These are phyloP conservation scores for Monosporozyma aerobia DNA, from an alignment of 805 yeast genomes.

Conservation along the genomic window DNA sequence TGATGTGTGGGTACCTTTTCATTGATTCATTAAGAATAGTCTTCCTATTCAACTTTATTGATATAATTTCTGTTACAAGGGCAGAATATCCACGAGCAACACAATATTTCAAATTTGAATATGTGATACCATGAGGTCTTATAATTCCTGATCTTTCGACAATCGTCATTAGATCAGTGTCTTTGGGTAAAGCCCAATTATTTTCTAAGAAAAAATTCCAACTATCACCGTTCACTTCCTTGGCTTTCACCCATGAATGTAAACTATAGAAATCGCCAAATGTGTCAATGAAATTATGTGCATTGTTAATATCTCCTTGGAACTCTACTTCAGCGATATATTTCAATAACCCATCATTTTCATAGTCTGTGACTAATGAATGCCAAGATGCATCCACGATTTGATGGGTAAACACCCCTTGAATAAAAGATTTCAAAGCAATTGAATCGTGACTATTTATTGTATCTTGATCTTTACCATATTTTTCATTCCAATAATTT, in stretches of 20 bases:
- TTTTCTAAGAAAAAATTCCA: slow-evolving; percentile 20
- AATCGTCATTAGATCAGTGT: slow-evolving; percentile 35
- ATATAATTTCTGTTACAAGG: slow-evolving; percentile 36
- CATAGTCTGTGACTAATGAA: slow-evolving; percentile 36
- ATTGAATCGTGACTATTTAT: slow-evolving; percentile 15
- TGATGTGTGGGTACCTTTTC: slow-evolving; percentile 13
- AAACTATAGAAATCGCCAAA: slow-evolving; percentile 55
- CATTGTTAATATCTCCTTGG: slow-evolving; percentile 37
- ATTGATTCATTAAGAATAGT: slow-evolving; percentile 11
- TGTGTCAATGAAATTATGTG: slow-evolving; percentile 49
- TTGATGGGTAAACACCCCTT: slow-evolving; percentile 55
- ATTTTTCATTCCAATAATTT: slow-evolving; percentile 32
- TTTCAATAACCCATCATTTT: slow-evolving; percentile 39
- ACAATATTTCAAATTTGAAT: slow-evolving; percentile 37
- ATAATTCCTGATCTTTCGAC: slow-evolving; percentile 32
- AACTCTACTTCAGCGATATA: slow-evolving; percentile 47
- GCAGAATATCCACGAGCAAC: slow-evolving; percentile 48
- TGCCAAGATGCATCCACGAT: slow-evolving; percentile 63
- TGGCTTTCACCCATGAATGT: slow-evolving; percentile 26
- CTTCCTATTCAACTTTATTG: slow-evolving; percentile 8
- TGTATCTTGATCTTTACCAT: slow-evolving; percentile 7
- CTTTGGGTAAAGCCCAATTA: slow-evolving; percentile 37
- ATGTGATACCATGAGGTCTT: slow-evolving; percentile 20
- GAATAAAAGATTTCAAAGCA: slow-evolving; percentile 43
- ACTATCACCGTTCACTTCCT: slow-evolving; percentile 3